Base-by-base conservation (phyloP, 805 yeast species). In the Teunomyces pallodes region DNA sequence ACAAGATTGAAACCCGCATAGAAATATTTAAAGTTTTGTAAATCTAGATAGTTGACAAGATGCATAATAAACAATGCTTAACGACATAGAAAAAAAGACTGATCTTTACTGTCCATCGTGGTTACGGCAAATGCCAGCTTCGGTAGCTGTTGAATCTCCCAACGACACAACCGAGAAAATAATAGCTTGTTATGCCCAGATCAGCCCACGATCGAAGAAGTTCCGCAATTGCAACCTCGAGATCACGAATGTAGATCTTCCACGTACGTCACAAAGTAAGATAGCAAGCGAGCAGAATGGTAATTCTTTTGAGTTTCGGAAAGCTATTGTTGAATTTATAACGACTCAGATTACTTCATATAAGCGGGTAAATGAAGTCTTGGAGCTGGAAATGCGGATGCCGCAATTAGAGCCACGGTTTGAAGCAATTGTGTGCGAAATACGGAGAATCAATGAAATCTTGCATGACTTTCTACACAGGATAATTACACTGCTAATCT, bases 41-140 rank as follows among this genome's bases (percentile, higher is more conserved):
- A 20, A 20, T 20, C 6, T 4, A 20, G 40, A 28, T 40, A 33
- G 5, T 53, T 54, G 29, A 28, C 49, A 7, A 50, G 50, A 36
- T 28, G 40, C n/a, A 35, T 49, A 3, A 32, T 4, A 32, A 10
- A 3, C 13, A 6, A 36, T 38, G 41, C n/a, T 48, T 2, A 45
- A 47, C 7, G 46, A 45, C n/a, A 42, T 53, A 12, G 17, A 17
- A 10, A 26, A 26, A 12, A 14, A 12, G 9, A 16, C 8, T 7
- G 35, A 40, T 30, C 14, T 14, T n/a, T 13, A 40, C 17, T 40
- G 43, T 28, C 43, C 43, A 6, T 28, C 35, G 3, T 40, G 43
- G 43, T 33, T 40, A 10, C 13, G 12, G 27, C 14, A 28, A 12
- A 5, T 20, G 5, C 14, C 14, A 6, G 14, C 41, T 8, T 12